Base-by-base conservation (phyloP, 2,329 filamentous ascomycete genomes). In the Xylaria sp. region DNA sequence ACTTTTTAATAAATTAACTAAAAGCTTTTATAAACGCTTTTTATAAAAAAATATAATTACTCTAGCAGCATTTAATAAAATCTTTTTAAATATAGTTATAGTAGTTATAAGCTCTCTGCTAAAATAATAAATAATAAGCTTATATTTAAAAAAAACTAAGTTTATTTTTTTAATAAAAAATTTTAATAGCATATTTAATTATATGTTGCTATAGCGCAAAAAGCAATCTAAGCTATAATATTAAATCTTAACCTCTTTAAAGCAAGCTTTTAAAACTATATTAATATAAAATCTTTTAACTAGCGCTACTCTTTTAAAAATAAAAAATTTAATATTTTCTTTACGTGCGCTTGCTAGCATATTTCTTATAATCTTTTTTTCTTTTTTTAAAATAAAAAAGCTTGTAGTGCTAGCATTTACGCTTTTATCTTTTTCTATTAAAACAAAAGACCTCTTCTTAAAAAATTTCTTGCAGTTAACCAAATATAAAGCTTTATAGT, bases 61-160 rank as follows among this genome's bases (percentile, higher is more conserved):
- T 53, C 32, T 32, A 9, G 16, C 27, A 23, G 23, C 2, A 5
- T 5, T 55, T 37, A 40, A 23, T 1, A 40, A 23, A 12, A 40
- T 12, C 23, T 55, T 55, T 37, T n/a, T 16, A 23, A 13, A 9
- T 55, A 37, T 25, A 13, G 13, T 37, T 23, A 55, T 55, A 35
- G 2, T 55, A 37, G 10, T 55, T 21, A 55, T 23, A n/a, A 55
- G 21, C 3, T 5, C 10, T 37, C 6, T 23, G 21, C 9, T 55
- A 37, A 55, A 23, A 55, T 55, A 55, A 55, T 37, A 5, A 23
- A 21, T 37, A 23, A 55, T 55, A 37, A 55, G 32, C 32, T 55
- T 55, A 55, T 55, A 55, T 55, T 55, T 37, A 37, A 55, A 55
- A 55, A 55, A 55, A 37, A 55, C 10, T 55, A 55, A 25, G 32